Evolutionary conservation across 139 green algal species (phyloP).

Genomic region (Chlorella vulgaris): DNA sequence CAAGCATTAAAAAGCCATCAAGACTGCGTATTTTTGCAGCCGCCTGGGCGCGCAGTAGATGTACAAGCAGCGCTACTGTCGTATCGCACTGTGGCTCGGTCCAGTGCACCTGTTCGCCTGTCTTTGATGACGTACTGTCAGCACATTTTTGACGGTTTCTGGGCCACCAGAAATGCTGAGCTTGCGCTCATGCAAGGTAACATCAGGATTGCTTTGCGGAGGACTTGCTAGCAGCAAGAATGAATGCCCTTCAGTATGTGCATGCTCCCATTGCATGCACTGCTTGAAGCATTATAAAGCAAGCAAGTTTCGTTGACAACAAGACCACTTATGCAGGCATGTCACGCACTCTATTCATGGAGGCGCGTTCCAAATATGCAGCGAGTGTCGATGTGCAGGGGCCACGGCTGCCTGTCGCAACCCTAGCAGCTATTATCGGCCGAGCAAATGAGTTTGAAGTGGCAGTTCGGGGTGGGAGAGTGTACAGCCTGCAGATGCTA

Average conservation of each 20-base stretch:
- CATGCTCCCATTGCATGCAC: background rate
- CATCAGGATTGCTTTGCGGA: background rate
- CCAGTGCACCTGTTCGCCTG: background rate
- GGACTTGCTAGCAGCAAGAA: too few species aligned
- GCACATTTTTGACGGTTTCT: background rate
- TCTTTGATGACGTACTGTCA: background rate
- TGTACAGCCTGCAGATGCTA: background rate
- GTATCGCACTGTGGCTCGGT: background rate
- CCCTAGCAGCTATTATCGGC: background rate
- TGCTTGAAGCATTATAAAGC: background rate
- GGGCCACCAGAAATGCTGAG: background rate
- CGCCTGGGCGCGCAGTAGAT: background rate
- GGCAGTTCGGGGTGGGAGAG: background rate
- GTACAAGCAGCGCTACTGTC: background rate
- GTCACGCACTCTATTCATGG: slow-evolving; percentile 6
- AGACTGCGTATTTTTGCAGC: background rate
- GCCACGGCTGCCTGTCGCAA: background rate
- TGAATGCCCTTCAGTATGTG: too few species aligned
- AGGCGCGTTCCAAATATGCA: background rate
- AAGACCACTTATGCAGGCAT: background rate
- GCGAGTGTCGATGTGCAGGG: background rate
- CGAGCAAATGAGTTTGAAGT: background rate
- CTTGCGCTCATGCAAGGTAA: slow-evolving; percentile 2
- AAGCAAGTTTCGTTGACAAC: background rate
- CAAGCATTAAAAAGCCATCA: background rate